Base-by-base conservation (phyloP, 2,329 filamentous ascomycete genomes). In the Coniella vitis region DNA sequence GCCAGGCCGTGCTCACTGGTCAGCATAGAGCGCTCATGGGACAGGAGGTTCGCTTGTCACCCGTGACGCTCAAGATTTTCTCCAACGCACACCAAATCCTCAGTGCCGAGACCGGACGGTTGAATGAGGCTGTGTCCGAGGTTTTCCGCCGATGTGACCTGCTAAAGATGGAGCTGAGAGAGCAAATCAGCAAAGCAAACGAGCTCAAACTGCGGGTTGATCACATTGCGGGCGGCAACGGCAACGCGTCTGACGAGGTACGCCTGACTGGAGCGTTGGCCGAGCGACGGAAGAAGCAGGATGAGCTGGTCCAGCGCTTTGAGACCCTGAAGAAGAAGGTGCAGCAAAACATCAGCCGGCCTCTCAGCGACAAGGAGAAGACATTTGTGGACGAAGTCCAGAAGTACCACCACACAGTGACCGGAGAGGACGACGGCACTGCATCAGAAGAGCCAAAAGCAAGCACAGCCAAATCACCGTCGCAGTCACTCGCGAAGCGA, bases 61-160 rank as follows among this genome's bases (percentile, higher is more conserved):
- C 84, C 12, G 78, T 84, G 19, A 87, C 84, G 2, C 72, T 90
- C 16, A 77, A 83, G 55, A 73, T 88, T 34, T 78, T 91, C 56
- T 86, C 84, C 22, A 81, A 87, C 51, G 81, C 81, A 0, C 87
- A 91, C 63, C 81, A 84, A 60, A 70, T 86, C 4, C 71, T 90
- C 5, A 81, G 81, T 54, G 75, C 77, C 9, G 85, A 90, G 63
- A 88, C 84, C 0, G 74, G 84, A 56, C 73, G 73, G 10, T 72
- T 90, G 10, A 84, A 85, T 14, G 69, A 78, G 38, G 86, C 84
- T 1, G 86, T 84, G 1, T 79, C 85, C 1, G 84, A 89, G 57
- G 70, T 90, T 5, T 90, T 90, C 66, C 73, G 82, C 21, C 76
- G 82, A 47, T 87, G 85, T 53, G 77, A 85, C 56, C 73, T 80